Evolutionary conservation across 345 rosid genomes (phyloP).

Genomic region (Salix exigua): DNA sequence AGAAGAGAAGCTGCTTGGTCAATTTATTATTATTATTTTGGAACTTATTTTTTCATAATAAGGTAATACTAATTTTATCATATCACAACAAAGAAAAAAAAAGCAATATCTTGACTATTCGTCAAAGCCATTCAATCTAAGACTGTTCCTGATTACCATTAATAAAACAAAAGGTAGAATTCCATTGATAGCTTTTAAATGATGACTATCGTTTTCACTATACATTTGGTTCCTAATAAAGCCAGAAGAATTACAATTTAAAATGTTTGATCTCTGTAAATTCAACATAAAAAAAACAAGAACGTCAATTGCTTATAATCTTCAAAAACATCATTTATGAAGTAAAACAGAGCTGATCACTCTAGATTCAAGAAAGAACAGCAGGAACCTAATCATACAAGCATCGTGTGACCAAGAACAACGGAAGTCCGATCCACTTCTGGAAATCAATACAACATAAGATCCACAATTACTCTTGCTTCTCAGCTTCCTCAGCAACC

Average conservation of each 20-base stretch:
- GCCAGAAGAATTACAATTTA: neutral
- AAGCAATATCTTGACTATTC: neutral
- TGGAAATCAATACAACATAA: neutral
- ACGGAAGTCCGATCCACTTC: slow-evolving; percentile 2
- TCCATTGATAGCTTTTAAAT: neutral
- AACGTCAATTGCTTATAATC: slow-evolving; percentile 3
- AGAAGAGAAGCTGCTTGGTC: neutral
- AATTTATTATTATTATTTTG: neutral
- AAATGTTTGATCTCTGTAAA: neutral
- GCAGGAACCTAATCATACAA: neutral
- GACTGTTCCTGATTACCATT: neutral
- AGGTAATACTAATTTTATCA: neutral
- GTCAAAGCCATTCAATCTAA: no score
- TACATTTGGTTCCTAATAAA: neutral
- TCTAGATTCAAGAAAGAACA: neutral
- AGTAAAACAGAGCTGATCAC: neutral
- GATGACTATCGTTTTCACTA: neutral
- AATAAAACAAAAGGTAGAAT: slow-evolving; percentile 1
- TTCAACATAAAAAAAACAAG: neutral
- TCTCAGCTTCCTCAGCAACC: neutral
- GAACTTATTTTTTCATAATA: neutral
- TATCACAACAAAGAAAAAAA: neutral
- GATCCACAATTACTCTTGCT: slow-evolving; percentile 3
- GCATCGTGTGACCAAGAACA: neutral
- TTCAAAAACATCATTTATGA: neutral